Evolutionary conservation across 176 grass and related monocot genomes (phyloP).

Genomic region (Triticum turgidum): DNA sequence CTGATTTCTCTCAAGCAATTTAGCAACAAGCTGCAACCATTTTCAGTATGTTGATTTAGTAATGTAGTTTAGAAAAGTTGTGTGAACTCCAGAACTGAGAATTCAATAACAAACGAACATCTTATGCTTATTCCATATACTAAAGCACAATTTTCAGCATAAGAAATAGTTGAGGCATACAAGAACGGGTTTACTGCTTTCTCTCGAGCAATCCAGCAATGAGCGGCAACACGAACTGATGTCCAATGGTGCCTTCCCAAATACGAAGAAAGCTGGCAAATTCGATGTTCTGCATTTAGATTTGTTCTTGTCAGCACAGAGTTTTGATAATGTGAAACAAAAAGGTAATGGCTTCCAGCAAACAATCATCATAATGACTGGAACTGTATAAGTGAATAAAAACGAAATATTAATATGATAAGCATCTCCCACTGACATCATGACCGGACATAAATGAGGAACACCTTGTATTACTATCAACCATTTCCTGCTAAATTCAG

Average conservation of each 20-base stretch:
- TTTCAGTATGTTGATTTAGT: background rate
- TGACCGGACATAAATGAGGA: background rate
- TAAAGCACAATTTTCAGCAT: background rate
- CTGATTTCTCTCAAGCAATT: conserved; percentile 38
- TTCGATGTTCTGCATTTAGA: conserved; percentile 73
- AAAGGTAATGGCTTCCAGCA: background rate
- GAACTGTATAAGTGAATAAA: background rate
- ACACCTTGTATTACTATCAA: background rate
- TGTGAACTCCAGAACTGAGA: background rate
- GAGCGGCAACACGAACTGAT: conserved; percentile 41
- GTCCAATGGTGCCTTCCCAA: conserved; percentile 73
- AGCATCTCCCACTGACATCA: background rate
- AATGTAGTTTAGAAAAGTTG: background rate
- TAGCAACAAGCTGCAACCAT: conserved; percentile 28
- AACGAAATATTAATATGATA: background rate
- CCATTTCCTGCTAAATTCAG: background rate
- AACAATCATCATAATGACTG: background rate
- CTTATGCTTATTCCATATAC: background rate
- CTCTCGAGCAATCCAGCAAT: conserved; percentile 44
- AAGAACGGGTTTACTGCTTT: conserved; percentile 54
- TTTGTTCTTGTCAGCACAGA: background rate
- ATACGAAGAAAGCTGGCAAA: conserved; percentile 84
- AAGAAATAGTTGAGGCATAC: conserved; percentile 44
- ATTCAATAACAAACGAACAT: background rate
- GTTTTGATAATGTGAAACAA: conserved; percentile 13